Evolutionary conservation across 805 yeast species (phyloP), one percentile per base, ranked within the genome.

Genomic region (Martiniozyma abietophila): DNA sequence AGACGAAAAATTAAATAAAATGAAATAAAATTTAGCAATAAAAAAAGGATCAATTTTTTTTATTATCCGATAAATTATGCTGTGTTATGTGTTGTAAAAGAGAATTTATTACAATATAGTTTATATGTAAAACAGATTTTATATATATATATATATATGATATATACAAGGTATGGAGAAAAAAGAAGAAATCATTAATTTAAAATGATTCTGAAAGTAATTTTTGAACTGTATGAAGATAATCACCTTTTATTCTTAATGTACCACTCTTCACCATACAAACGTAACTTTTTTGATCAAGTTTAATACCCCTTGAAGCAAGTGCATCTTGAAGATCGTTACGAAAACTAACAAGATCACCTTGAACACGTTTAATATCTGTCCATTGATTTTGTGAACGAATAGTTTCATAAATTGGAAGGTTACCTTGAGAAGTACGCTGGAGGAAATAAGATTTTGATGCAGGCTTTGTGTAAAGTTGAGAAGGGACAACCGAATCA

Each of bases 331-430:
- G 70, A 38, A 85, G 57, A 49, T 85, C 95, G 34, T 70, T 62
- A 53, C 81, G 76, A 38, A 86, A 64, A 38, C 71, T 76, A 5
- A 65, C 54, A 10, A 75, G 63, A 53, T 80, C 77, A 5, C 96
- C 96, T 39, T 67, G 59, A 32, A 85, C 67, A 40, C 73, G 71
- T 51, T 81, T 75, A 18, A 85, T 65, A 50, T 83, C 86, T 0
- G 96, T 85, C 47, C 71, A 69, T n/a, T 66, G 59, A 10, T 64
- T 62, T 40, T 74, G 76, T 40, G 74, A 71, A 51, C 76, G 82
- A 42, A 65, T 56, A 42, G 80, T 84, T 34, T 70, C 64, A 59
- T 85, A 85, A 2, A 85, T 81, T n/a, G 95, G 95, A 51, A 86
- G 64, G 51, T 80, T 75, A 4, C 89, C 85, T 30, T 61, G 64